These are phyloP conservation scores for Xylaria intraflava DNA, from an alignment of 495 filamentous ascomycete genomes.

Conservation along the genomic window DNA sequence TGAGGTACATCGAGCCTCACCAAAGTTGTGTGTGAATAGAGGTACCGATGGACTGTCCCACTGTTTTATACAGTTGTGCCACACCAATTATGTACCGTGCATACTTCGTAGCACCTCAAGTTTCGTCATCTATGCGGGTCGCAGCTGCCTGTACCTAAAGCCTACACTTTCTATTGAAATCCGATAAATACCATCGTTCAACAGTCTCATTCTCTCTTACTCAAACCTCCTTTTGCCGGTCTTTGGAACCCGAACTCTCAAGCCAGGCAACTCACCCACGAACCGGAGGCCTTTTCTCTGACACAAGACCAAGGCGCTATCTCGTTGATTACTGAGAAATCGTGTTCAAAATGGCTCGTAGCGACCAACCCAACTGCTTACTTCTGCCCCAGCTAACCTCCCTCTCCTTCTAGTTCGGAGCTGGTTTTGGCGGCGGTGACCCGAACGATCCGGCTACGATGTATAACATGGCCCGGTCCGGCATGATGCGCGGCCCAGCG, in stretches of 20 bases:
- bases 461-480: conserved; percentile 36
- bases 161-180: no score
- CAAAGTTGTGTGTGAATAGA: no score
- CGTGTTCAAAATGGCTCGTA: conserved; percentile 8
- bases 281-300: background rate
- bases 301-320: conserved; percentile 9
- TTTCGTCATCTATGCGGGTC: background rate
- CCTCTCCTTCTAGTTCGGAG: conserved; percentile 19
- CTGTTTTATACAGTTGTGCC: no score
- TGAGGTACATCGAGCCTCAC: no score
- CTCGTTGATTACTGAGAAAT: background rate
- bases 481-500: conserved; percentile 28
- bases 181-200: no score
- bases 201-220: background rate
- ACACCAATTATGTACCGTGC: no score
- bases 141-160: background rate
- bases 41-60: no score
- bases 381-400: conserved; percentile 1
- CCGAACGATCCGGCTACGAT: conserved; percentile 52
- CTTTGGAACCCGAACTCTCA: background rate
- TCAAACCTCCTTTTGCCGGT: background rate
- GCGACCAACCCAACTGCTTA: background rate
- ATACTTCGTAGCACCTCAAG: no score
- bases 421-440: conserved; percentile 42
- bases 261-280: background rate